Base-by-base conservation (phyloP, 202 grass and related monocot genomes). In the Brachypodium distachyon region DNA sequence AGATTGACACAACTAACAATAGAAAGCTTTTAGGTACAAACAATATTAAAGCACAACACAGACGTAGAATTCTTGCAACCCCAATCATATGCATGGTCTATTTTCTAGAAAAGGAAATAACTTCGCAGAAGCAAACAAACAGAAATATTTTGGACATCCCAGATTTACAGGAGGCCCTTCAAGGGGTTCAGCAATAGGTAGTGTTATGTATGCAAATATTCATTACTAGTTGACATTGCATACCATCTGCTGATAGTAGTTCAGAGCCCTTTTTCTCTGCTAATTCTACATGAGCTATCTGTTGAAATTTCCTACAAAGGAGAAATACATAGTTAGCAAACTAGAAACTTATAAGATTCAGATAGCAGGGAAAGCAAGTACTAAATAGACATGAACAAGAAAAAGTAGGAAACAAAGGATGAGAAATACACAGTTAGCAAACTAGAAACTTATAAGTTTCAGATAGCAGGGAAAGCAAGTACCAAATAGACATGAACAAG, bases 291-390 rank as follows among this genome's bases (percentile, higher is more conserved):
- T 61, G 78, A 58, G 17, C 39, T 27, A 23, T 77, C 84, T 81
- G 58, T 80, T 83, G 90, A 82, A 97, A 91, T 47, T 93, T 51
- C 85, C 93, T 97, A 76, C 28, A 85, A 31, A 84, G 77, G 26
- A 76, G 19, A 53, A 82, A 58, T 47, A 38, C 32, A 69, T 29
- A 83, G 43, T 57, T 73, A 70, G 47, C 32, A 80, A 67, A 36
- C 1, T 61, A 81, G 40, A 23, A 52, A 76, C 50, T 72, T 83
- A 63, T 13, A 81, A 56, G 57, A 11, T 57, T 66, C 18, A 49
- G 28, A 7, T 18, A 83, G n/a, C 56, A 67, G 64, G 23, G 3
- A 28, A 79, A 74, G 26, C 26, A 44, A 74, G 61, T 62, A 29
- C 18, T 16, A 75, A 75, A 70, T 46, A 33, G 6, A 63, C 39